Evolutionary conservation across 345 rosid genomes (phyloP), one percentile per base, ranked within the genome.

Genomic region (Gossypium rotundifolium): DNA sequence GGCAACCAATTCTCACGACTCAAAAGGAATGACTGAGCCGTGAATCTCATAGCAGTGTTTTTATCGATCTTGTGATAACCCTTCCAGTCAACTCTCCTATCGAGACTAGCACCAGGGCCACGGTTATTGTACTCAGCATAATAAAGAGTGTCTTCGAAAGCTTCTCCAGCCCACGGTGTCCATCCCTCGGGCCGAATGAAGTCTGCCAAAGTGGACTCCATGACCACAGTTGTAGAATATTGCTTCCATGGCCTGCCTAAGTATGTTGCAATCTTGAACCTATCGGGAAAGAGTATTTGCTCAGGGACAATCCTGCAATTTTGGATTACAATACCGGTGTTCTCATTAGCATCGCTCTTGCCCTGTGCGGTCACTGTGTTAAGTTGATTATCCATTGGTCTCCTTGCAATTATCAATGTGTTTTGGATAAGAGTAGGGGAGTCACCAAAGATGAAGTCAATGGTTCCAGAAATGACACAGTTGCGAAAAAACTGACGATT

Each of bases 231-330:
- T 51, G 83, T 80, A 0, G 92, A 75, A 57, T 59, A 85, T 42
- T 60, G 22, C 80, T 87, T 90, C 92, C 92, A 87, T 0, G 91
- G 95, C 76, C 95, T 61, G 25, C 92, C 92, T 63, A 88, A 73
- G 82, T 75, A 88, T 1, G 89, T 78, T 16, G 9, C 70, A 49
- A 81, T 74, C 57, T 33, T 54, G 40, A 83, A 65, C 58, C 87
- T 86, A 14, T 58, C 65, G 0, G 86, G 79, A 23, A 59, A 75
- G 11, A 87, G 85, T 38, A 69, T 68, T 70, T 80, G 76, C 59
- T 88, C 91, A 0, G 92, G 85, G 23, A 87, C 92, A 5, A 90
- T 88, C 70, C 83, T 74, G 83, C 92, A 88, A 86, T 87, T 86
- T 14, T 88, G 91, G 78, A 87, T 85, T 2, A 87, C 86, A 10